Conservation (phyloP, 805 yeast genomes). For the Schwanniomyces occidentalis region DNA sequence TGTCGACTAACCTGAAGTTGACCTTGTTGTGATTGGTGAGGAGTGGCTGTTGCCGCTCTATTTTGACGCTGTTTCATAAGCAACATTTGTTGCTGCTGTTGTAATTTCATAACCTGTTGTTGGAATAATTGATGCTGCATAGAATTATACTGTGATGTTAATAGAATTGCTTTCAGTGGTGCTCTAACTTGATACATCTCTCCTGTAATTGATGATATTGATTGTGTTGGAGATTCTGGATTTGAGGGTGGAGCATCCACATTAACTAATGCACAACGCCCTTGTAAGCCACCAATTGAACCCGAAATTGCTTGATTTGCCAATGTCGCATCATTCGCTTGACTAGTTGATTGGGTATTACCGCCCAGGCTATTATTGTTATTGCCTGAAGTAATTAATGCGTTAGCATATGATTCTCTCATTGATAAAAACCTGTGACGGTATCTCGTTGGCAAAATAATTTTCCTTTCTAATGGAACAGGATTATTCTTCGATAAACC, state of each 20-base stretch:
- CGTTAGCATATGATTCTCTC: constrained; percentile 93
- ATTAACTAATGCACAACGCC: constrained; percentile 76
- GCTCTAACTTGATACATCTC: constrained; percentile 48
- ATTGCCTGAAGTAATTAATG: constrained; percentile 63
- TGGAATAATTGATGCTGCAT: constrained; percentile 47
- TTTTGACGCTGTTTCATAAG: constrained; percentile 32
- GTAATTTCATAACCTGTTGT: constrained; percentile 41
- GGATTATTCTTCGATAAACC: constrained; percentile 83
- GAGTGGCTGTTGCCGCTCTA: constrained; percentile 9
- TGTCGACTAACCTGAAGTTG: constrained; percentile 1
- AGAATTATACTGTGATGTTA: constrained; percentile 43
- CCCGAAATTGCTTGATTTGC: constrained; percentile 50
- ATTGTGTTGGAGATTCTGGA: constrained; percentile 31
- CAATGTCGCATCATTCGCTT: constrained; percentile 36
- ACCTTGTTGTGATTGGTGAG: too few relatives aligned
- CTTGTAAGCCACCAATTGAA: constrained; percentile 71
- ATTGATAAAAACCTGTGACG: constrained; percentile 77
- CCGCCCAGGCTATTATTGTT: constrained; percentile 35
- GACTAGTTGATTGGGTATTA: constrained; percentile 14
- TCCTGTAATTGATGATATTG: constrained; percentile 62
- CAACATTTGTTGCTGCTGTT: constrained; percentile 36
- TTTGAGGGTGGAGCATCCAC: constrained; percentile 44
- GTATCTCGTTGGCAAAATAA: constrained; percentile 65
- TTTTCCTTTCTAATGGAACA: constrained; percentile 78
- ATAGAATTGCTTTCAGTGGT: constrained; percentile 43